phyloP scores from a whole-genome alignment of 257 asterid genomes.

The Coffea canephora region DNA sequence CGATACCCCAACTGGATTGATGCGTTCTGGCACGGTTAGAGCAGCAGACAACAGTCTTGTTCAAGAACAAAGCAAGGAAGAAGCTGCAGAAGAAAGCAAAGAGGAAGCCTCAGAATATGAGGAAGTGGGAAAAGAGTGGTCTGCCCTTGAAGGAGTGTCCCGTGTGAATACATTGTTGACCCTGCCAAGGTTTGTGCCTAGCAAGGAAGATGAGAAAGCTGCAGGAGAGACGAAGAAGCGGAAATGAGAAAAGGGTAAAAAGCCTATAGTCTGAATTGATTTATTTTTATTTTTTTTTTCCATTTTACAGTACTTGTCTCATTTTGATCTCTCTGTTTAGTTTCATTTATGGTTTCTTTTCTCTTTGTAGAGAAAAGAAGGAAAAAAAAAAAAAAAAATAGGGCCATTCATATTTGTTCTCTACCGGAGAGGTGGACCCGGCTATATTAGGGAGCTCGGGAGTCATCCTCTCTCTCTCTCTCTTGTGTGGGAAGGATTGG shows the following conservation, averaged over 20 bases:
- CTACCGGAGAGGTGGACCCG: constrained; percentile 45
- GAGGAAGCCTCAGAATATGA: constrained; percentile 40
- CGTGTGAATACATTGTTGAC: constrained; percentile 66
- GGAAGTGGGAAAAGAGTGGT: constrained; percentile 55
- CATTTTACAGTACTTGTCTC: background rate
- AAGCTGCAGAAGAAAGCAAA: constrained; percentile 25
- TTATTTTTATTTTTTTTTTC: background rate
- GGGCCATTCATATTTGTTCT: constrained; percentile 30
- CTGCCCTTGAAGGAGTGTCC: constrained; percentile 75
- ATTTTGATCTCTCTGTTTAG: background rate
- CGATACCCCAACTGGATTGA: constrained; percentile 24
- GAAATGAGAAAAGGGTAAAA: constrained; percentile 31
- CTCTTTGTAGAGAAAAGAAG: constrained; percentile 17
- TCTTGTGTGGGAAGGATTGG: constrained; percentile 41
- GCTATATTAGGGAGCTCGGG: constrained; percentile 65
- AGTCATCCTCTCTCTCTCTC: constrained; percentile 34
- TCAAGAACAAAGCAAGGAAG: constrained; percentile 35
- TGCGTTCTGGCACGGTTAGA: constrained; percentile 34
- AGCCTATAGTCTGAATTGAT: constrained; percentile 20
- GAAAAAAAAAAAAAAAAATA: constrained; percentile 1
- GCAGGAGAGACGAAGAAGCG: constrained; percentile 36
- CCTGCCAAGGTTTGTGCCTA: constrained; percentile 68
- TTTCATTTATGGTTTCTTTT: constrained; percentile 25
- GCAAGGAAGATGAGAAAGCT: constrained; percentile 45
- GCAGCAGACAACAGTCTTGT: constrained; percentile 9